A percentile compares a stretch with the other conserved stretches of the same genome.
phyloP scores from a whole-genome alignment of 2,329 filamentous ascomycete genomes.

The Neonectria ditissima region DNA sequence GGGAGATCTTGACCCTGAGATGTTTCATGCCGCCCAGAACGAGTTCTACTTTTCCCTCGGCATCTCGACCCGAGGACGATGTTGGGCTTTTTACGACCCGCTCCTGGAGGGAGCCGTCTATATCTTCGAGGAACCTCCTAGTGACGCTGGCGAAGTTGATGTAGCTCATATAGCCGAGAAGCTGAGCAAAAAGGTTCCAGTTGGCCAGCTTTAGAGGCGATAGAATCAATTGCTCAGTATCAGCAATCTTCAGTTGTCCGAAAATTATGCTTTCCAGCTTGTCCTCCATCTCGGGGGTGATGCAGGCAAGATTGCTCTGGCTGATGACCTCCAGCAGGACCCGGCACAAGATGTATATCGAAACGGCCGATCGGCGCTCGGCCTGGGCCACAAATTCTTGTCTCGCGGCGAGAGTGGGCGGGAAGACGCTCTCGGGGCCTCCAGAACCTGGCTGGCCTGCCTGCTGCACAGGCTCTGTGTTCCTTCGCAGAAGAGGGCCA shows the following conservation, averaged over 20 bases:
- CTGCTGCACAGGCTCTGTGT: constrained; percentile 77
- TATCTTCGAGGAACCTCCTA: constrained; percentile 82
- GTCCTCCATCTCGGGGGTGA: constrained; percentile 92
- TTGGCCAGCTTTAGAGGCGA: constrained; percentile 91
- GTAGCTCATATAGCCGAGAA: constrained; percentile 96
- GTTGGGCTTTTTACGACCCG: constrained; percentile 76
- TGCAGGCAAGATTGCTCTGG: constrained; percentile 84
- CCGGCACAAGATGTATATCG: constrained; percentile 94
- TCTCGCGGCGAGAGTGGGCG: constrained; percentile 58
- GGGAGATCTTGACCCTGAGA: constrained; percentile 79
- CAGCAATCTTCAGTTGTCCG: constrained; percentile 89
- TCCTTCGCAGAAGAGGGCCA: constrained; percentile 72
- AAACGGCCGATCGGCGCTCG: constrained; percentile 91
- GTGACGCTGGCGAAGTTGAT: constrained; percentile 90
- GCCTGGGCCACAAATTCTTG: constrained; percentile 82
- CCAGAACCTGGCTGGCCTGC: constrained; percentile 45
- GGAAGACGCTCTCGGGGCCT: constrained; percentile 46
- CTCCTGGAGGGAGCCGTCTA: constrained; percentile 83
- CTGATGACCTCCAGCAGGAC: constrained; percentile 94
- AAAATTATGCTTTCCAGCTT: constrained; percentile 97
- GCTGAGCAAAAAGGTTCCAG: constrained; percentile 92
- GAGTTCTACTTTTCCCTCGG: constrained; percentile 86
- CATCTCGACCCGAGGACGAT: constrained; percentile 68
- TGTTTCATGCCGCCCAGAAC: constrained; percentile 93
- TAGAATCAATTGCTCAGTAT: constrained; percentile 81